Percentiles rank a stretch among this genome's conserved stretches.
These are phyloP conservation scores for Mycosphaerelloides madeirae DNA, from an alignment of 2,329 filamentous ascomycete species.

Conservation along the genomic window DNA sequence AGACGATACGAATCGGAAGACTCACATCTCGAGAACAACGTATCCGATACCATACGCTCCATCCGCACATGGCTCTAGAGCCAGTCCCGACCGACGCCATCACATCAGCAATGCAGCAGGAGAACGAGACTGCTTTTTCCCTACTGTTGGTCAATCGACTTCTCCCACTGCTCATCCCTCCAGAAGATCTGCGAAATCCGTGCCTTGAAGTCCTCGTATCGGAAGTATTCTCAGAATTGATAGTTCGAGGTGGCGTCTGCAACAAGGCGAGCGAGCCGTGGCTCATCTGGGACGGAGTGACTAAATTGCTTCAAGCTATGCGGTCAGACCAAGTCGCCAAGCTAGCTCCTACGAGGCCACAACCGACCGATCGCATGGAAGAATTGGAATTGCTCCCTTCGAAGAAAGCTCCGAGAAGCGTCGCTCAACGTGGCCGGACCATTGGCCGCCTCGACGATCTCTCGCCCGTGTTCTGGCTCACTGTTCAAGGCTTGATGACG, in stretches of 20 bases:
- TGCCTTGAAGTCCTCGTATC: conserved; percentile 78
- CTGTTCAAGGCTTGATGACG: conserved; percentile 13
- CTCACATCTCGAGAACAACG: conserved; percentile 10
- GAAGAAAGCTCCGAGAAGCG: background rate
- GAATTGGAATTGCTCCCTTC: conserved; percentile 51
- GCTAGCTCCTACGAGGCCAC: background rate
- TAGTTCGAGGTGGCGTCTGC: conserved; percentile 75
- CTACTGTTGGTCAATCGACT: conserved; percentile 81
- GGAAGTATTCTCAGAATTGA: conserved; percentile 84
- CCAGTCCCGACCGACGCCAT: conserved; percentile 58
- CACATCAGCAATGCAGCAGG: conserved; percentile 53
- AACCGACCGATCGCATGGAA: conserved; percentile 46
- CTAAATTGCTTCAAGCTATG: conserved; percentile 57
- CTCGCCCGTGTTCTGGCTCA: conserved; percentile 14
- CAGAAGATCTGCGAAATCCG: conserved; percentile 84
- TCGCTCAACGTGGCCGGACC: background rate
- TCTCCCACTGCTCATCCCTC: conserved; percentile 78
- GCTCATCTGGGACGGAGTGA: conserved; percentile 80
- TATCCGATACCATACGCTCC: conserved; percentile 68
- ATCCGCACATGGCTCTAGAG: conserved; percentile 73
- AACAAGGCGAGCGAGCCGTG: conserved; percentile 80
- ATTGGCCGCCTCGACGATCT: conserved; percentile 17
- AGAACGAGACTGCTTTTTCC: conserved; percentile 79
- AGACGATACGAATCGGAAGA: conserved; percentile 3
- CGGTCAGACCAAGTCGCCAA: conserved; percentile 18